Evolutionary conservation across 2,329 filamentous ascomycete genomes (phyloP), one percentile per base, ranked within the genome.

Genomic region (Furcasterigmium furcatum): DNA sequence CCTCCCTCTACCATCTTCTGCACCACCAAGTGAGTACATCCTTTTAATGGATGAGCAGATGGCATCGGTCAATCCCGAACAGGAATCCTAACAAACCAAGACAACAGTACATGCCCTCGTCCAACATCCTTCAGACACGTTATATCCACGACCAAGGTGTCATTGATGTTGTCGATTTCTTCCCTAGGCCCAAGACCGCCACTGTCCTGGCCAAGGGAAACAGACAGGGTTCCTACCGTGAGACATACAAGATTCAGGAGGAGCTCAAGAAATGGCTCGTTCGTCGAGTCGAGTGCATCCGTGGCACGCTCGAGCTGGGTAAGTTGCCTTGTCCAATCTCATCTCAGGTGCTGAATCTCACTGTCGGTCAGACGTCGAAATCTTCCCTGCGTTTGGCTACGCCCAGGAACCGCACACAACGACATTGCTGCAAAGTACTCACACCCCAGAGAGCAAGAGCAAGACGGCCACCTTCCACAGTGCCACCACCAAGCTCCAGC

Each of bases 71-170:
- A n/a, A n/a, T n/a, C n/a, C n/a, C n/a, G n/a, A n/a, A n/a, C n/a
- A n/a, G n/a, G n/a, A n/a, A n/a, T n/a, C 8, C 34, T 36, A 18
- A 9, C 16, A 12, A 9, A 1, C 4, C 4, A 40, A 53, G 51
- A 29, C 87, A 91, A 65, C 82, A 87, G 58, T 91, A 91, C 56
- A 73, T 90, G 3, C 85, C 86, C 0, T 86, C 82, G 9, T 85
- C 84, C 40, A 89, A 87, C 55, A 84, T 91, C 48, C 70, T 91
- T 3, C 84, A 89, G 61, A 91, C 87, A 2, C 76, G 86, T n/a
- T 90, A 86, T 61, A 85, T 89, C 52, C 79, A 85, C 51, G 87
- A 91, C 54, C 79, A 86, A 46, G 87, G 87, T 1, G 87, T 89
- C 1, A 79, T 87, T 10, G 85, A 87, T 45, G 61, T 91, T 24